phyloP scores from a whole-genome alignment of 2,329 filamentous ascomycete genomes.

The Hypocreales sp. region DNA sequence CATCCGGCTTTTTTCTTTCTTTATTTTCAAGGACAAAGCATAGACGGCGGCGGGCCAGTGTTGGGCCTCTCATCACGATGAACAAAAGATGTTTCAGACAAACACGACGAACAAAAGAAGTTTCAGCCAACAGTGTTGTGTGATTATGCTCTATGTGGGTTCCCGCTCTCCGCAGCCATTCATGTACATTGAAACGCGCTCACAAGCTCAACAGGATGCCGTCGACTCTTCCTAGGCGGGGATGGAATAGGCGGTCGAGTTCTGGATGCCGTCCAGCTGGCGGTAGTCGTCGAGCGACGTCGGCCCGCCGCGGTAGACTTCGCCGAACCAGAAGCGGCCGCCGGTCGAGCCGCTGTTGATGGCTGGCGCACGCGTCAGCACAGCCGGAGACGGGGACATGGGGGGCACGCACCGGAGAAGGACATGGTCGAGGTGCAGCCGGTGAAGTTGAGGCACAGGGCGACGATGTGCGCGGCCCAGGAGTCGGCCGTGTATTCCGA shows the following conservation, averaged over 20 bases:
- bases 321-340: background rate
- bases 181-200: too few relatives aligned
- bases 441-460: background rate
- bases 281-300: background rate
- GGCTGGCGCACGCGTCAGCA: background rate
- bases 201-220: too few relatives aligned
- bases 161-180: too few relatives aligned
- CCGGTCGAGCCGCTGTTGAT: background rate
- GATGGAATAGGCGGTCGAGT: background rate
- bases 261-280: background rate
- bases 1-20: too few relatives aligned
- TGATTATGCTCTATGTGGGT: too few relatives aligned
- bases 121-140: too few relatives aligned
- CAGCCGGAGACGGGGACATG: background rate
- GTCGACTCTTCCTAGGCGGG: background rate
- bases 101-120: too few relatives aligned
- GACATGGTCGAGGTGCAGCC: background rate
- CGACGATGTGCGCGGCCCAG: background rate
- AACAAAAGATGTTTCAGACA: too few relatives aligned
- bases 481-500: background rate
- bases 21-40: too few relatives aligned
- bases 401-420: background rate
- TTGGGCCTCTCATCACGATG: too few relatives aligned
- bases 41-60: too few relatives aligned
- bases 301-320: background rate